Evolutionary conservation across 495 filamentous ascomycete species (phyloP).

Genomic region (Talaromyces wortmannii): DNA sequence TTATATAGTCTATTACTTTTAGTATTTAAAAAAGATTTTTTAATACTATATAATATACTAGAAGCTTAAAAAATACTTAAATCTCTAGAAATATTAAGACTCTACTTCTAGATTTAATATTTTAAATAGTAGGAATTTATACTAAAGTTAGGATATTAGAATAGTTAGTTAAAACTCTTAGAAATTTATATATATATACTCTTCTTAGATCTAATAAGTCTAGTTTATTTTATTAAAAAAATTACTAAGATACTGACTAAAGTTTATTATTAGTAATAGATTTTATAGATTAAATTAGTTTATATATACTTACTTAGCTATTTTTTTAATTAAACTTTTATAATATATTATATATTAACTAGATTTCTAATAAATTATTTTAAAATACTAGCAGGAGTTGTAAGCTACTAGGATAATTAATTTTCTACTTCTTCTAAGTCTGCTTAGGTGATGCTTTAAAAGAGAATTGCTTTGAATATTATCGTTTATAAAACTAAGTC

Average conservation of each 20-base stretch:
- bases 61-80: background rate
- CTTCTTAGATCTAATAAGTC: slow-evolving; percentile 2
- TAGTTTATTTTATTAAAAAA: background rate
- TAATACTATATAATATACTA: background rate
- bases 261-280: too few species aligned
- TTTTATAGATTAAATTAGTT: background rate
- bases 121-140: too few species aligned
- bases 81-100: background rate
- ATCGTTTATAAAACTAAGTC: background rate
- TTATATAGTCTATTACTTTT: slow-evolving; percentile 11
- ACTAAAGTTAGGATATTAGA: background rate
- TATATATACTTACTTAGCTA: background rate
- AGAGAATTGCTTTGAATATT: background rate
- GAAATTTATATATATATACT: background rate
- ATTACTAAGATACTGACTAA: background rate
- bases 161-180: background rate
- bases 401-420: background rate
- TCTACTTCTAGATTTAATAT: too few species aligned
- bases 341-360: too few species aligned
- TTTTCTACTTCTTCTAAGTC: background rate
- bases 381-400: background rate
- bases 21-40: background rate
- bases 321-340: background rate
- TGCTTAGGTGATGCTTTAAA: background rate
- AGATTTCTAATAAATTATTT: background rate